Evolutionary conservation across 108 stramenopile species (phyloP), one percentile per base, ranked within the genome.

Genomic region (Craspedostauros australis): DNA sequence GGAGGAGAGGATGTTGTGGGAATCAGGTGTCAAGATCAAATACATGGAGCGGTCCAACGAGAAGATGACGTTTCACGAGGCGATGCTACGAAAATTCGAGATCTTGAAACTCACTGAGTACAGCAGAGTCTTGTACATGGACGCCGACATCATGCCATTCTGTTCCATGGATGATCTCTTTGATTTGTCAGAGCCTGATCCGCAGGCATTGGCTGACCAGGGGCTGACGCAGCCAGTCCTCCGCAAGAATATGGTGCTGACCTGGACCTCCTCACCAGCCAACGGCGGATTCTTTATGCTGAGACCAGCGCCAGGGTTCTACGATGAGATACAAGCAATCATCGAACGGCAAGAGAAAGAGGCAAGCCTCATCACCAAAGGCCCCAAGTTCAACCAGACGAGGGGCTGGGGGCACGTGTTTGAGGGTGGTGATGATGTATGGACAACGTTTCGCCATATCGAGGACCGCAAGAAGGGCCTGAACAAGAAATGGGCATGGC

Each of bases 71-170:
- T 69, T 69, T 39, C 38, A 16, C 30, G 42, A 32, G 14, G 18
- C 37, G 6, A 40, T 49, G 29, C 25, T 65, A 26, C 64, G 70
- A 7, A 75, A 75, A 29, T 76, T 76, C 29, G 55, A 46, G 14
- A 41, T 62, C 4, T 42, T 76, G 26, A 39, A 42, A 24, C 19
- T 75, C 58, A 65, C 64, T 21, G 33, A 66, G 42, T 79, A 73
- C 58, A 28, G 64, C 15, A 32, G 59, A 1, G 53, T 79, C 0
- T 39, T 75, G 46, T 60, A 75, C 38, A n/a, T 79, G 47, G 77
- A 79, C 29, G 63, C 66, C 11, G 77, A 79, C 53, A 53, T 66
- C 5, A 19, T 72, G 19, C 67, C 73, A 19, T 31, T 68, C 7
- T 26, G 28, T 27, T 64, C 62, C 37, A 23, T 74, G 47, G 73